Conservation (phyloP, 768 basidiomycete genomes). For the Boletellus emodensis region DNA sequence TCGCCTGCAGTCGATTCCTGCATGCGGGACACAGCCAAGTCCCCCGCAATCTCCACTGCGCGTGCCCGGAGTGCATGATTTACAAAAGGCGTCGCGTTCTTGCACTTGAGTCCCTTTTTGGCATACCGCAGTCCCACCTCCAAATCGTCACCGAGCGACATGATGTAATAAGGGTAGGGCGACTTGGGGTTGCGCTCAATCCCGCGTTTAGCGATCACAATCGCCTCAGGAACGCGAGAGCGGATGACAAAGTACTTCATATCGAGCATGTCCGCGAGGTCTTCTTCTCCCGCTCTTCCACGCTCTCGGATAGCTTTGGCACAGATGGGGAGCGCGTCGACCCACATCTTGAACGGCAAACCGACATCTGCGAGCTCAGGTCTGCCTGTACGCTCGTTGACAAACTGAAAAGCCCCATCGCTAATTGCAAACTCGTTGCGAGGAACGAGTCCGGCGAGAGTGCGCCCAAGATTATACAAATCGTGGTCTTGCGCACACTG, state of each 20-base stretch:
- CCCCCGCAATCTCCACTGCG: slow-evolving; percentile 54
- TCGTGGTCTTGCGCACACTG: slow-evolving; percentile 42
- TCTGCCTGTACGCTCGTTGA: slow-evolving; percentile 41
- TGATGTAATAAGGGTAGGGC: slow-evolving; percentile 59
- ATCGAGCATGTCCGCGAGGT: slow-evolving; percentile 60
- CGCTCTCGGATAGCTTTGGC: slow-evolving; percentile 48
- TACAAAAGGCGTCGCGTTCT: slow-evolving; percentile 48
- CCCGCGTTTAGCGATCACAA: slow-evolving; percentile 39
- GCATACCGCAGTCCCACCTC: slow-evolving; percentile 51
- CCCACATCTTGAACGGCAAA: slow-evolving; percentile 55
- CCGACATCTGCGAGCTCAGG: slow-evolving; percentile 41
- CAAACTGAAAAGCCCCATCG: slow-evolving; percentile 47
- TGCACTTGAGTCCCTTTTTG: slow-evolving; percentile 63
- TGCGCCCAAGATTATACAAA: slow-evolving; percentile 47
- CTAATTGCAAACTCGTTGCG: slow-evolving; percentile 55
- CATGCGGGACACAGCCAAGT: slow-evolving; percentile 44
- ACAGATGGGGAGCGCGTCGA: slow-evolving; percentile 54
- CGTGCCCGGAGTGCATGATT: slow-evolving; percentile 55
- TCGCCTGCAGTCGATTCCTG: slow-evolving; percentile 38
- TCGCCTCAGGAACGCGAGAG: slow-evolving; percentile 44
- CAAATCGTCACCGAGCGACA: slow-evolving; percentile 46
- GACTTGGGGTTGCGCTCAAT: slow-evolving; percentile 51
- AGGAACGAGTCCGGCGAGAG: slow-evolving; percentile 46
- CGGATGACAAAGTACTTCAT: slow-evolving; percentile 54
- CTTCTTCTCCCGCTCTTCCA: slow-evolving; percentile 38